A percentile compares a stretch with the other conserved stretches of the same genome.
Evolutionary conservation across 2,329 filamentous ascomycete species (phyloP).

Genomic region (Niveomyces coronatus): DNA sequence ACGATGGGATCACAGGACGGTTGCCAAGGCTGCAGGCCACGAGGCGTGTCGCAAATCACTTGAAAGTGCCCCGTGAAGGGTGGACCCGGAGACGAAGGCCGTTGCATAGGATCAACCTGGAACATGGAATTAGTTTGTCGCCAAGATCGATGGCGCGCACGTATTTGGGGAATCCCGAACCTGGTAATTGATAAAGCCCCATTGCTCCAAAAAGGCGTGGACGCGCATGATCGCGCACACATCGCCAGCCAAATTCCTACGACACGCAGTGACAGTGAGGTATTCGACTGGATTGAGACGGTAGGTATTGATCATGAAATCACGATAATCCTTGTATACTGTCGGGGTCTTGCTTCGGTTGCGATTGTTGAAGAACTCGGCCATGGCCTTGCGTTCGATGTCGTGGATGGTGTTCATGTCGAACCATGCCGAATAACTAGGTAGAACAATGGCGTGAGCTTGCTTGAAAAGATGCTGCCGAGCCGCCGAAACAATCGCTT

Average conservation of each 20-base stretch:
- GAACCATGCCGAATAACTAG: conserved; percentile 98
- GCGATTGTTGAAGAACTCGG: conserved; percentile 96
- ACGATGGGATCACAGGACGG: conserved; percentile 68
- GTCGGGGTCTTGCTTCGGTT: conserved; percentile 97
- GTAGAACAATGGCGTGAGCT: conserved; percentile 90
- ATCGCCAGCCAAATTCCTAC: conserved; percentile 89
- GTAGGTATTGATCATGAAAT: conserved; percentile 99
- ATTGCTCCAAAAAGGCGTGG: conserved; percentile 94
- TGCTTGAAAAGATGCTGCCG: conserved; percentile 88
- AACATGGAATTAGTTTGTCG: conserved; percentile 2
- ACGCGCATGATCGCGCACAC: conserved; percentile 99
- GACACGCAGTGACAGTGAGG: conserved; percentile 89
- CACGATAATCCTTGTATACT: conserved; percentile 97
- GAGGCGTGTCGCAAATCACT: conserved; percentile 88
- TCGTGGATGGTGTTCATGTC: conserved; percentile 90
- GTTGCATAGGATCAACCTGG: conserved; percentile 89
- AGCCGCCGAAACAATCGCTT: conserved; percentile 72
- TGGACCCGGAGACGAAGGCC: conserved; percentile 89
- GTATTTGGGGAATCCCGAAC: conserved; percentile 35
- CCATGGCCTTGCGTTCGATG: conserved; percentile 87
- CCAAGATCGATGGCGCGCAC: background rate
- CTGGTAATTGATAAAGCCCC: conserved; percentile 98
- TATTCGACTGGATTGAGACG: conserved; percentile 93
- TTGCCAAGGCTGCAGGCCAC: conserved; percentile 90
- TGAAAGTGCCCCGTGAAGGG: conserved; percentile 97